These are phyloP conservation scores for Malassezia dermatis DNA, from an alignment of 1,284 basidiomycete genomes.

Conservation along the genomic window DNA sequence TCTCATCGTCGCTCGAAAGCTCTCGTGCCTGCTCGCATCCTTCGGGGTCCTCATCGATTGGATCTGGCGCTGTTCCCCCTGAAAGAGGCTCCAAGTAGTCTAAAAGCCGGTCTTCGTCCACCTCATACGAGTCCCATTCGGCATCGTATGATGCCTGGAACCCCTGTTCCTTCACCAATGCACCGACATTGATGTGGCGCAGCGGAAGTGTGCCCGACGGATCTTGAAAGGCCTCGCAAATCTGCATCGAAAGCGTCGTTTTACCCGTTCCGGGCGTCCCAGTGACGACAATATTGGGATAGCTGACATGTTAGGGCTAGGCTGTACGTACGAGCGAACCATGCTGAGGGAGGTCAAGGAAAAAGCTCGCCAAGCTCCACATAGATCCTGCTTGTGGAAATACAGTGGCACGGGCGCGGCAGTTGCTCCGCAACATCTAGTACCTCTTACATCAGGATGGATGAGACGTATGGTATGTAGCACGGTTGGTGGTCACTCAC, in stretches of 20 bases:
- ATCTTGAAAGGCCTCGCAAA: slow-evolving; percentile 23
- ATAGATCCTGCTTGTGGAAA: background rate
- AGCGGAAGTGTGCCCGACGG: slow-evolving; percentile 17
- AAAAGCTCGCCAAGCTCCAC: background rate
- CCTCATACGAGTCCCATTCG: slow-evolving; percentile 85
- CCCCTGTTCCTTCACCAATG: slow-evolving; percentile 71
- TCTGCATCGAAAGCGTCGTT: slow-evolving; percentile 65
- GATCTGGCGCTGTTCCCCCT: slow-evolving; percentile 35
- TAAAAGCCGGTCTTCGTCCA: slow-evolving; percentile 67
- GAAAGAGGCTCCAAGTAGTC: slow-evolving; percentile 37
- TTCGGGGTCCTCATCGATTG: slow-evolving; percentile 19
- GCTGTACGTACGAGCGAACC: slow-evolving; percentile 15
- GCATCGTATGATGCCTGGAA: slow-evolving; percentile 79
- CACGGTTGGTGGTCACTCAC: background rate
- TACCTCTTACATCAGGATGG: slow-evolving; percentile 21
- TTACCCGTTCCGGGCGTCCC: slow-evolving; percentile 78
- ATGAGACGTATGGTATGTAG: slow-evolving; percentile 37
- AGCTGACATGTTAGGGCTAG: slow-evolving; percentile 14
- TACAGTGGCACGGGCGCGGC: background rate
- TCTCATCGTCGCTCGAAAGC: slow-evolving; percentile 21
- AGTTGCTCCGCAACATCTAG: background rate
- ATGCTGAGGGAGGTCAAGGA: background rate
- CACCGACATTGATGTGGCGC: slow-evolving; percentile 74
- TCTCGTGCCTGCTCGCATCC: slow-evolving; percentile 18
- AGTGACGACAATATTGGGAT: slow-evolving; percentile 81